Evolutionary conservation across 2,329 filamentous ascomycete genomes (phyloP), one percentile per base, ranked within the genome.

Genomic region (Herpotrichia juniperi): DNA sequence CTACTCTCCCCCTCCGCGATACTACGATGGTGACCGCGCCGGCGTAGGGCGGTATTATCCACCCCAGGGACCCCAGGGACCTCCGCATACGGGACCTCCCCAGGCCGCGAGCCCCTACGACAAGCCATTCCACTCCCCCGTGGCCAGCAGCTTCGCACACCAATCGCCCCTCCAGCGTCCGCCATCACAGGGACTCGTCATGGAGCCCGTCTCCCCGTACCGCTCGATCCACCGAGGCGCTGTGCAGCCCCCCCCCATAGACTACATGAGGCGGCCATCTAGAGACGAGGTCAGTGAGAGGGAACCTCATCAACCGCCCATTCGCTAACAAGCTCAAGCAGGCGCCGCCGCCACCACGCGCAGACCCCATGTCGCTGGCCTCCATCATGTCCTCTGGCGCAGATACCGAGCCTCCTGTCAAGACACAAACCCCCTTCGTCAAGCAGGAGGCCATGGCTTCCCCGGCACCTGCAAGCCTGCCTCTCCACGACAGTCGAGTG

Each of bases 311-410:
- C 32, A 48, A 19, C 35, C 37, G 28, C 31, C 32, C 35, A 24
- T 45, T 67, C 39, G 50, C 64, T 72, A 50, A 68, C 65, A 51
- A 47, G 34, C 37, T 47, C 40, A 34, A 39, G 51, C 51, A 68
- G 68, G 57, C 62, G 30, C 72, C 92, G 85, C 90, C 88, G 46
- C 84, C 89, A 84, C 89, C 88, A 44, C 83, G 92, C 71, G 87
- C 88, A 52, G 90, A 96, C 71, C 89, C 93, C 47, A 97, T 97
- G 93, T 94, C 93, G 4, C 94, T 97, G 68, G 94, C 91, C 60
- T 97, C 93, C 71, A 96, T 97, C 53, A 87, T 97, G 37, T 93
- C 91, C 14, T 93, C 91, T 3, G 92, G 85, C 61, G 83, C 89
- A 49, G 87, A 91, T 50, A 86, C 89, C 47, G 81, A 84, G 14